Evolutionary conservation across 208 protist genomes (phyloP), one percentile per base, ranked within the genome.

Genomic region (Crithidia mellificae): DNA sequence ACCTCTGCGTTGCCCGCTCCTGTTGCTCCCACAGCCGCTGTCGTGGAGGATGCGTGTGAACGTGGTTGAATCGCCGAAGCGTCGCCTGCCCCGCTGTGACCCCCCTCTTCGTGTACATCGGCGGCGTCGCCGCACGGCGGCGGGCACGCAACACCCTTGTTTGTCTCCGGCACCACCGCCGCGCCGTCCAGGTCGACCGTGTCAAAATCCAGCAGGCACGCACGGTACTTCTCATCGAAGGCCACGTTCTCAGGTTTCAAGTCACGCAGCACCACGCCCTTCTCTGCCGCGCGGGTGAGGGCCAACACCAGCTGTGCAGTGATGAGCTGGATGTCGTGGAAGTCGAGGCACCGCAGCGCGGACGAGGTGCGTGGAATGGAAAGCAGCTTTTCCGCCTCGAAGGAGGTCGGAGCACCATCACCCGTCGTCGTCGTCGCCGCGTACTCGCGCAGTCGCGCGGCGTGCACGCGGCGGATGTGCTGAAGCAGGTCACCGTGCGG

Each of bases 401-500:
- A n/a, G n/a, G n/a, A n/a, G n/a, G n/a, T n/a, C n/a, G n/a, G n/a
- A n/a, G n/a, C n/a, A n/a, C n/a, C n/a, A n/a, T n/a, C n/a, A n/a
- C n/a, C n/a, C n/a, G 12, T 17, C 15, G 8, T 17, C 12, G 8
- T 46, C 12, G 15, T 50, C 4, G n/a, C 24, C 30, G 63, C 66
- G 64, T 80, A 89, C 19, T 47, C 66, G 25, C 59, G 41, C 55
- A 87, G 58, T 5, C 85, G 77, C 32, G 85, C 46, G 12, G 61
- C 29, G 25, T 70, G 64, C 17, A 66, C 61, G 6, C 74, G 74
- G 20, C 88, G 80, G 29, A 96, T 94, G 72, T 96, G 90, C 74
- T 95, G 81, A 20, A 97, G 73, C 12, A 99, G 71, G 63, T 98
- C 96, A 22, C 97, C 97, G 41, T 97, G 81, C 39, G 95, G 90